These are phyloP conservation scores for Boletales sp. DNA, from an alignment of 768 basidiomycete genomes.

Conservation along the genomic window DNA sequence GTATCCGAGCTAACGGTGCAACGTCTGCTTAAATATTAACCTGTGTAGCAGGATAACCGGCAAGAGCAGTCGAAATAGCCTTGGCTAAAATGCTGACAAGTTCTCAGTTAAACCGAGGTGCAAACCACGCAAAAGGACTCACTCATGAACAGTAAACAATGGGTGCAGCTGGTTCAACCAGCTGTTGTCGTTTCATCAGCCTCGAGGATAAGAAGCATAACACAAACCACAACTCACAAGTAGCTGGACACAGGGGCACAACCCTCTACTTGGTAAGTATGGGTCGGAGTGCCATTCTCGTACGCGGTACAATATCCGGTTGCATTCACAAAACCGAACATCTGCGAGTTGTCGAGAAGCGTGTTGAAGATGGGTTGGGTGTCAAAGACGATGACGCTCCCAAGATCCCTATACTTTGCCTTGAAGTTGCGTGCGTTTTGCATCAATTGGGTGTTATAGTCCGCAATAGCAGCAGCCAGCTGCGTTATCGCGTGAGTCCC, in stretches of 20 bases:
- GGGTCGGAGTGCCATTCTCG: conserved; percentile 50
- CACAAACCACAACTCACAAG: conserved; percentile 43
- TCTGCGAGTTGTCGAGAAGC: conserved; percentile 48
- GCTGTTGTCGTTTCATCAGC: conserved; percentile 27
- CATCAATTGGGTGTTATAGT: conserved; percentile 50
- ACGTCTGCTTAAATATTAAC: conserved; percentile 6
- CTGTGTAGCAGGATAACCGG: conserved; percentile 25
- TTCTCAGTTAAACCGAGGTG: background rate
- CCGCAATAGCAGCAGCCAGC: conserved; percentile 36
- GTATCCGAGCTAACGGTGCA: background rate
- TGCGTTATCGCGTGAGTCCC: conserved; percentile 25
- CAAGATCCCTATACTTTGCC: conserved; percentile 38
- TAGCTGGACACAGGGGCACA: conserved; percentile 64
- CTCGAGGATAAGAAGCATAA: background rate
- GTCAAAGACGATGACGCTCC: conserved; percentile 49
- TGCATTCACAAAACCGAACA: conserved; percentile 54
- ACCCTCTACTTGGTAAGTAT: conserved; percentile 50
- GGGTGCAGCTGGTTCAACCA: conserved; percentile 63
- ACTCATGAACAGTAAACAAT: conserved; percentile 62
- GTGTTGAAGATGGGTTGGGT: conserved; percentile 57
- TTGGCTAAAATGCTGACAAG: conserved; percentile 47
- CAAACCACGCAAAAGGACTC: conserved; percentile 17
- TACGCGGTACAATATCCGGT: conserved; percentile 61
- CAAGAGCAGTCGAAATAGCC: conserved; percentile 44
- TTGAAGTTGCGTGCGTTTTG: conserved; percentile 39